Evolutionary conservation across 129 eudicot species (phyloP).

Genomic region (Oenanthe sinensis): DNA sequence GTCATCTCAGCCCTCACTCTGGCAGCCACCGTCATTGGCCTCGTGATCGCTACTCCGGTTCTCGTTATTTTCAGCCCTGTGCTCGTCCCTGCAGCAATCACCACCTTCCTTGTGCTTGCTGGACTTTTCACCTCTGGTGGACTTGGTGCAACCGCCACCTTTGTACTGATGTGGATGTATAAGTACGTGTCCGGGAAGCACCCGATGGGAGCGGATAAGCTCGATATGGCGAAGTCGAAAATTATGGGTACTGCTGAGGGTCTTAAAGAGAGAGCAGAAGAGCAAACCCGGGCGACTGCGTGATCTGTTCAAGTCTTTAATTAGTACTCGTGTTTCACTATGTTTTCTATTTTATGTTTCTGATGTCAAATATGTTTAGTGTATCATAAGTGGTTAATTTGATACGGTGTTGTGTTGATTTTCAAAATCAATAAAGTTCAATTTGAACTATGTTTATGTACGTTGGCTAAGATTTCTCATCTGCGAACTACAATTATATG

Average conservation of each 20-base stretch:
- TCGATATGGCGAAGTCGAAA: constrained; percentile 29
- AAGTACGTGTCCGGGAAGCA: constrained; percentile 47
- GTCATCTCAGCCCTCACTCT: constrained; percentile 47
- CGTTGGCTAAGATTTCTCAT: background rate
- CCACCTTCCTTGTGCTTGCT: constrained; percentile 23
- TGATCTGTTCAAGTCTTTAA: background rate
- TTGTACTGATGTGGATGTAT: constrained; percentile 53
- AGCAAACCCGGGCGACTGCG: background rate
- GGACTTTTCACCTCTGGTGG: constrained; percentile 45
- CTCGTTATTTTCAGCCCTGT: constrained; percentile 68
- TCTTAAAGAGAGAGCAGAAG: constrained; percentile 36
- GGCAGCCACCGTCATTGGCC: constrained; percentile 52
- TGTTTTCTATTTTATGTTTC: background rate
- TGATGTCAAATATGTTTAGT: background rate
- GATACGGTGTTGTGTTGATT: background rate
- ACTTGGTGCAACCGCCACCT: constrained; percentile 32
- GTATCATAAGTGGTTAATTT: background rate
- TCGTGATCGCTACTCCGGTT: constrained; percentile 43
- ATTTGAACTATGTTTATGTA: background rate
- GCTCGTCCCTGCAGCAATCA: constrained; percentile 36
- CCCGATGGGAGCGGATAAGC: constrained; percentile 38
- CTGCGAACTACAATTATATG: background rate
- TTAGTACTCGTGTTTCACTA: no score
- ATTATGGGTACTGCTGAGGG: constrained; percentile 32
- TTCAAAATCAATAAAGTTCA: background rate